phyloP scores from a whole-genome alignment of 2,329 filamentous ascomycete genomes.

The Dendrostoma leiphaemia region DNA sequence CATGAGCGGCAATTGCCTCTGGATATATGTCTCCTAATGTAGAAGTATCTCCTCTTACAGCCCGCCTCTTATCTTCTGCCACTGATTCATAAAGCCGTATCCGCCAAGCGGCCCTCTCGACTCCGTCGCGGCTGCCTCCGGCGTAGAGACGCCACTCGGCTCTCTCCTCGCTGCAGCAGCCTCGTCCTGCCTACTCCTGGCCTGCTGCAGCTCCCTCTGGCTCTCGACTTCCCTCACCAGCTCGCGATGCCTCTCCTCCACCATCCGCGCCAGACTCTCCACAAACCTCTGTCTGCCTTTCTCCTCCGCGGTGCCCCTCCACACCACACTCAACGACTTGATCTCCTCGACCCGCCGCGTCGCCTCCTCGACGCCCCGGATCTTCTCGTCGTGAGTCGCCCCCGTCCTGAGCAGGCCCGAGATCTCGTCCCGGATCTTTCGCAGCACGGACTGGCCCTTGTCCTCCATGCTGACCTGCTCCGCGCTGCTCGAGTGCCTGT shows the following conservation, averaged over 20 bases:
- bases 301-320: slow-evolving; percentile 95
- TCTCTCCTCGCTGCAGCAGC: slow-evolving; percentile 33
- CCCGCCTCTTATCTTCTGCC: slow-evolving; percentile 58
- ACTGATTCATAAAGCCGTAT: slow-evolving; percentile 61
- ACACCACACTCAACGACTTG: slow-evolving; percentile 73
- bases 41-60: slow-evolving; percentile 31
- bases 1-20: no score
- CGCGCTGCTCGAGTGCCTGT: slow-evolving; percentile 38
- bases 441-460: slow-evolving; percentile 79
- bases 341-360: slow-evolving; percentile 72
- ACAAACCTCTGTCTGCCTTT: slow-evolving; percentile 80
- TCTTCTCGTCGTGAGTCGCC: slow-evolving; percentile 34
- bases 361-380: slow-evolving; percentile 71
- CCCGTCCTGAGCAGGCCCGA: slow-evolving; percentile 57
- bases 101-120: slow-evolving; percentile 45
- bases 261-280: slow-evolving; percentile 74
- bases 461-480: slow-evolving; percentile 70
- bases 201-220: slow-evolving; percentile 33
- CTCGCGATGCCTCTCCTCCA: slow-evolving; percentile 69
- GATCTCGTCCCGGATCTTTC: slow-evolving; percentile 70
- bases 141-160: slow-evolving; percentile 25
- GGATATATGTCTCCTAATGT: not conserved
- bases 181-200: slow-evolving; percentile 29
- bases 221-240: slow-evolving; percentile 48
- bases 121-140: slow-evolving; percentile 32